Evolutionary conservation across 768 basidiomycete species (phyloP).

Genomic region (Lyophyllum atratum): DNA sequence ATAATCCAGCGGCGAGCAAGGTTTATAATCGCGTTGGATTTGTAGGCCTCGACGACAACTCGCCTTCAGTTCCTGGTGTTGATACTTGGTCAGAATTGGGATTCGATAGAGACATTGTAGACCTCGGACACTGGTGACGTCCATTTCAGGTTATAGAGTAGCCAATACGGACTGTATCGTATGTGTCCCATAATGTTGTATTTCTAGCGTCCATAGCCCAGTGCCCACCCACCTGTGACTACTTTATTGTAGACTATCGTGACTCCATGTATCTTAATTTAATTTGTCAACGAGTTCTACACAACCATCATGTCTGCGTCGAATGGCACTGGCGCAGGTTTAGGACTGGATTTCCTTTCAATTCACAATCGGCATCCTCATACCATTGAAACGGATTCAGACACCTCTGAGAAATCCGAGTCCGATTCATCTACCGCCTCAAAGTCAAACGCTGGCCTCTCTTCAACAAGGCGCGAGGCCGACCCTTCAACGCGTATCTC

Average conservation of each 20-base stretch:
- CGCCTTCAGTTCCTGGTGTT: conserved; percentile 35
- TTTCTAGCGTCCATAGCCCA: no score
- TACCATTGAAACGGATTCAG: not conserved
- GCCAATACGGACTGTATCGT: no score
- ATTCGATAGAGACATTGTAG: conserved; percentile 45
- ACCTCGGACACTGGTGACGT: conserved; percentile 67
- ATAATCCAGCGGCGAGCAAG: conserved; percentile 50
- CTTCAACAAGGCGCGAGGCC: no score
- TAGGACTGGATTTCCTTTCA: conserved; percentile 1
- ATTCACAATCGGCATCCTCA: not conserved
- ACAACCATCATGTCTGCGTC: not conserved
- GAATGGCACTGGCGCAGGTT: not conserved
- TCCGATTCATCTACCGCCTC: no score
- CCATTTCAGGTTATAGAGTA: no score
- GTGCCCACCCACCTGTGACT: no score
- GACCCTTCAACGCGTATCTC: not conserved
- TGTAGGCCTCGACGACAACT: conserved; percentile 42
- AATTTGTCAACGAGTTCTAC: no score
- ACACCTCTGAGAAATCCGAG: not conserved
- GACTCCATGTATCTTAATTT: no score
- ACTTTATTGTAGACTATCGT: no score
- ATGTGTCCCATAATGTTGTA: no score
- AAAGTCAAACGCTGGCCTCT: no score
- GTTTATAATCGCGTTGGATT: conserved; percentile 72
- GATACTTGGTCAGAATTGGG: conserved; percentile 63